phyloP scores from a whole-genome alignment of 208 protist genomes.

The Leishmania gerbilli region DNA sequence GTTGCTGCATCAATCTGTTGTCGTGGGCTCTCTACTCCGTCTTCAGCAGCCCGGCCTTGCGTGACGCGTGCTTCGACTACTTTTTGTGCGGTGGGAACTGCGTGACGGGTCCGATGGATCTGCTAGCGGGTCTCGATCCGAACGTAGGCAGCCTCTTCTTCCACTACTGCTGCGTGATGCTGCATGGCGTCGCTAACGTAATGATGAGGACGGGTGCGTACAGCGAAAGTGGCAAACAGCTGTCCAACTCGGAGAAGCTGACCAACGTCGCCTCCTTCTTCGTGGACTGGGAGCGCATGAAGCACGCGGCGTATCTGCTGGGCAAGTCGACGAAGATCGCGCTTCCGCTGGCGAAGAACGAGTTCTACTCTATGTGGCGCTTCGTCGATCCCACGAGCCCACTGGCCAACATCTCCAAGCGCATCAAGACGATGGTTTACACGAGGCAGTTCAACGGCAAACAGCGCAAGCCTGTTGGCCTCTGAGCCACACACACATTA shows the following conservation, averaged over 20 bases:
- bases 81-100: conserved; percentile 87
- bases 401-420: conserved; percentile 60
- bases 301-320: conserved; percentile 59
- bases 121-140: conserved; percentile 80
- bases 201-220: conserved; percentile 52
- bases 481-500: conserved; percentile 36
- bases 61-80: conserved; percentile 92
- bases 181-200: conserved; percentile 53
- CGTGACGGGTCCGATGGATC: conserved; percentile 79
- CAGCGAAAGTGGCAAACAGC: conserved; percentile 23
- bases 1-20: conserved; percentile 91
- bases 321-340: conserved; percentile 56
- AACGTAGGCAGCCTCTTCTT: conserved; percentile 65
- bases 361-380: conserved; percentile 86
- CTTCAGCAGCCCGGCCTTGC: conserved; percentile 69
- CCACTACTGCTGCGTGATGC: conserved; percentile 91
- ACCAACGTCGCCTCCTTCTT: conserved; percentile 64
- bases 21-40: conserved; percentile 92
- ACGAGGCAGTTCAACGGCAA: conserved; percentile 51
- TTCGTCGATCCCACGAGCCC: conserved; percentile 82
- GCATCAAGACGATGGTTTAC: conserved; percentile 65
- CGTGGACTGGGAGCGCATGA: conserved; percentile 54
- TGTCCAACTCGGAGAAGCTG: conserved; percentile 37
- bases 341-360: conserved; percentile 62
- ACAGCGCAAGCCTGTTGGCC: conserved; percentile 77